phyloP scores from a whole-genome alignment of 2,329 filamentous ascomycete genomes.

The Rhynchosporium secalis region DNA sequence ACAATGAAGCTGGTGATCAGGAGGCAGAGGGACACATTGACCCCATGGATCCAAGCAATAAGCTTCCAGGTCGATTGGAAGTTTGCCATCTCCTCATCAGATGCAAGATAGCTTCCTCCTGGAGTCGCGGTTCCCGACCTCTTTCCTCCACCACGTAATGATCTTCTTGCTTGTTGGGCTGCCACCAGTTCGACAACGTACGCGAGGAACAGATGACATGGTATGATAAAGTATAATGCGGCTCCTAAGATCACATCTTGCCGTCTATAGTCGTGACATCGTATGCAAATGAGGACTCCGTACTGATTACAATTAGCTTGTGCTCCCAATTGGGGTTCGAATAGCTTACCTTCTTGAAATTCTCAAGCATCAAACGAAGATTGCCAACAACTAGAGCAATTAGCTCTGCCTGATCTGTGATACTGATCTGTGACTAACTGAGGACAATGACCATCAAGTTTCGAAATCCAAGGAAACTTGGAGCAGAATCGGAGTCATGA shows the following conservation, averaged over 20 bases:
- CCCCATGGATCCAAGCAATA: conserved; percentile 75
- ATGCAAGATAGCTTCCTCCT: conserved; percentile 38
- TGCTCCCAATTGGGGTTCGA: neutral
- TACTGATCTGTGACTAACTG: conserved; percentile 51
- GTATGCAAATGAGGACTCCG: conserved; percentile 88
- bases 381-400: conserved; percentile 76
- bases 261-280: conserved; percentile 81
- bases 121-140: conserved; percentile 38
- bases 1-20: conserved; percentile 80
- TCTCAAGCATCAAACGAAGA: conserved; percentile 91
- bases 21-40: conserved; percentile 83
- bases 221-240: conserved; percentile 81
- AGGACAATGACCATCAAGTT: conserved; percentile 96
- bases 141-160: conserved; percentile 56
- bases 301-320: conserved; percentile 54
- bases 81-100: conserved; percentile 52
- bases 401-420: conserved; percentile 2
- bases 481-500: conserved; percentile 71
- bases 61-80: conserved; percentile 78
- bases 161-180: conserved; percentile 72
- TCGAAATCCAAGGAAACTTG: conserved; percentile 89
- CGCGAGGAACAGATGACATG: conserved; percentile 85
- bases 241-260: conserved; percentile 76
- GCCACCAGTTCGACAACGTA: conserved; percentile 87
- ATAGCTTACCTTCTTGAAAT: conserved; percentile 77